Evolutionary conservation across 2,329 filamentous ascomycete species (phyloP), one percentile per base, ranked within the genome.

Genomic region (Fusarium graminum): DNA sequence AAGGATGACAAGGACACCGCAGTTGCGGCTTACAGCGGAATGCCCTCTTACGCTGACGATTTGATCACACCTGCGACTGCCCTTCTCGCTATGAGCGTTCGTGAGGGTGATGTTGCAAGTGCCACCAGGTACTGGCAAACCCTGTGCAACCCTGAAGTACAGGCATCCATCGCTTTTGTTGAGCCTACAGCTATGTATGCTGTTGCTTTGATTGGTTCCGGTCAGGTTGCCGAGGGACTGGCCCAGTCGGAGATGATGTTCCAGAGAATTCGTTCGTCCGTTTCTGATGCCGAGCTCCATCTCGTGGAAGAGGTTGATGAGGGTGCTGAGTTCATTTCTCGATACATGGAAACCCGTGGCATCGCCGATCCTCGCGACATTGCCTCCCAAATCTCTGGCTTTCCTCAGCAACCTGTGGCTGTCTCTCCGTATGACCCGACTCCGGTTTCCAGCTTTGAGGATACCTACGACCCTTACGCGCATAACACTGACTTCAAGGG

Each of bases 141-240:
- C 56, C 82, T 97, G 52, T 88, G 85, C 65, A 85, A 82, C 38
- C 84, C 88, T 3, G 85, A 88, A 59, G 83, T 87, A 72, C 81
- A 84, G 50, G 84, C 88, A 32, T 85, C 86, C 13, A 76, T 84
- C 52, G 82, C 88, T 30, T 90, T 96, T 77, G 91, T 97, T 64
- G 93, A 97, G 80, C 92, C 93, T 25, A 91, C 93, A 13, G 88
- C 92, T 57, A 97, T 97, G 93, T 97, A 94, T 74, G 88, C 92
- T 14, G 88, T 97, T 57, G 92, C 93, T 45, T 83, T 98, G 77
- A 91, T 98, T 74, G 91, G 92, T 52, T 92, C 92, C 65, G 93
- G 93, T 40, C 90, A 93, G 73, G 86, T 94, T 46, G 88, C 90
- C n/a, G 92, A 94, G 74, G 95, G 91, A 47, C 80, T 98, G 59